Evolutionary conservation across 2,329 filamentous ascomycete genomes (phyloP).

Genomic region (Aspergillus quadrilineatus): DNA sequence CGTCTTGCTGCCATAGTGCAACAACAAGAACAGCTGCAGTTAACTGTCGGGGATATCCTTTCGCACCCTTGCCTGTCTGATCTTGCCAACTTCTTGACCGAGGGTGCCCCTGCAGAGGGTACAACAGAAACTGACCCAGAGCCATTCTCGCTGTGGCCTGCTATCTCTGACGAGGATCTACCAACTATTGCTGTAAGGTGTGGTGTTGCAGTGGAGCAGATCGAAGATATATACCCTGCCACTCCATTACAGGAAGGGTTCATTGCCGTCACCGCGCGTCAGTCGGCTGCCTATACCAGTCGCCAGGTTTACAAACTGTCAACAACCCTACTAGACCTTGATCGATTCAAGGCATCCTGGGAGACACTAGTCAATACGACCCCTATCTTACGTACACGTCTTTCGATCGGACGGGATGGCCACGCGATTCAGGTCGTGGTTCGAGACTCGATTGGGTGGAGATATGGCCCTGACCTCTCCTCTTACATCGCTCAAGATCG

Average conservation of each 20-base stretch:
- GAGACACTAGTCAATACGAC: neutral
- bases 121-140: neutral
- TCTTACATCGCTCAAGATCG: too few relatives aligned
- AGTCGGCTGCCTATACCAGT: neutral
- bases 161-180: neutral
- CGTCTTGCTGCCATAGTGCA: neutral
- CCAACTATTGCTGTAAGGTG: neutral
- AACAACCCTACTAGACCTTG: neutral
- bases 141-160: neutral
- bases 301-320: neutral
- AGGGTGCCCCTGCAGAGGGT: neutral
- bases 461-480: too few relatives aligned
- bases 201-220: neutral
- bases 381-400: neutral
- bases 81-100: neutral
- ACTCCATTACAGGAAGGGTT: neutral
- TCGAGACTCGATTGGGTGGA: too few relatives aligned
- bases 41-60: neutral
- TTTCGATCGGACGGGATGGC: neutral
- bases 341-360: neutral
- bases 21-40: neutral
- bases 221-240: neutral
- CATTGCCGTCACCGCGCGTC: neutral
- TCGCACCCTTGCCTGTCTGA: neutral
- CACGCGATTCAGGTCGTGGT: neutral